Percentiles rank a stretch among this genome's conserved stretches.
Conservation (phyloP, 2,329 filamentous ascomycete genomes). For the Geoglossum cookeanum region DNA sequence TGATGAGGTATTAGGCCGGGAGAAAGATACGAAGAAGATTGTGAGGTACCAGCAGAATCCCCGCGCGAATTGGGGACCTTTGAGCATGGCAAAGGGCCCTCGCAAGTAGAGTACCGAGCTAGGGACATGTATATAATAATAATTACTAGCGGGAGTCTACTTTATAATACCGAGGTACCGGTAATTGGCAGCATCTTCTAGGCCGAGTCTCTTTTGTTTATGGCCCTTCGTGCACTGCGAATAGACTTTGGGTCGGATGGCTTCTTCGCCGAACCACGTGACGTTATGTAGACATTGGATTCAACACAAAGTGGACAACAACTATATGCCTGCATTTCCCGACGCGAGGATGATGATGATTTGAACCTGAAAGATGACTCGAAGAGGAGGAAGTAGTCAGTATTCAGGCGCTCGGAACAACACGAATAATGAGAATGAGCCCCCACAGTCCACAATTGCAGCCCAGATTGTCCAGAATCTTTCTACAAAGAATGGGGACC, state of each 20-base stretch:
- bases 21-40: slow-evolving; percentile 46
- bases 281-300: neutral
- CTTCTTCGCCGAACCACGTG: neutral
- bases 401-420: neutral
- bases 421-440: slow-evolving; percentile 6
- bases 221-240: no score
- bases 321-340: neutral
- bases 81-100: slow-evolving; percentile 31
- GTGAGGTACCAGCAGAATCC: slow-evolving; percentile 85
- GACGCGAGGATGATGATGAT: neutral
- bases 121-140: no score
- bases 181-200: no score
- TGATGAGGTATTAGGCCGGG: slow-evolving; percentile 58
- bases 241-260: no score
- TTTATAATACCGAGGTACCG: no score
- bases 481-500: slow-evolving; percentile 41
- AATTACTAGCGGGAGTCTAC: no score
- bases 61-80: slow-evolving; percentile 81
- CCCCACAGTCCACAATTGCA: slow-evolving; percentile 64
- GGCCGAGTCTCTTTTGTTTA: no score
- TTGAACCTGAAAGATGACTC: neutral
- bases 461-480: slow-evolving; percentile 74
- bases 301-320: neutral
- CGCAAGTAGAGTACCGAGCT: neutral
- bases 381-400: neutral